Evolutionary conservation across 2,329 filamentous ascomycete genomes (phyloP), one percentile per base, ranked within the genome.

Genomic region (Phyllosticta ampelicida): DNA sequence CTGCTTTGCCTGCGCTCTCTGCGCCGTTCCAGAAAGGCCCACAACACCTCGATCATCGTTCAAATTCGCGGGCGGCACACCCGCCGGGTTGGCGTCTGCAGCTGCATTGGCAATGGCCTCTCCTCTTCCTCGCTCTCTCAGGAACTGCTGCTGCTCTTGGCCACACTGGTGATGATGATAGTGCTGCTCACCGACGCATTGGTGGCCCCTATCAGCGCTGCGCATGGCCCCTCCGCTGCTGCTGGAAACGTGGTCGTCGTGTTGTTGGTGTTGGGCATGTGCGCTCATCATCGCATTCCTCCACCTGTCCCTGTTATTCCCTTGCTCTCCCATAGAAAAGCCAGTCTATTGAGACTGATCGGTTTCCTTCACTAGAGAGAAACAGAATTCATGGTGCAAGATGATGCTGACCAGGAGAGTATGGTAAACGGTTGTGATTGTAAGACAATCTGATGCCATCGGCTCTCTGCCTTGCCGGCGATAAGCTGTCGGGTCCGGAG

Each of bases 21-120:
- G 23, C 8, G 4, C 23, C 23, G 23, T 8, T 4, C 16, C 49
- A 51, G 49, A 5, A 19, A 16, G 1, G 29, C 18, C 16, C 16
- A 10, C 44, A 18, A n/a, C 1, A 53, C 36, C 1, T 8, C 30
- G 19, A 29, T 50, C 6, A n/a, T 54, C 48, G 50, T 44, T 36
- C 56, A 26, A 21, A 21, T 50, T 19, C 4, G 55, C 55, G 13
- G 55, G 55, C 8, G 55, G 55, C 11, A 58, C 55, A 2, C 55
- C 52, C 44, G 55, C 55, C 2, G 55, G 55, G 4, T 53, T 58
- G 23, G 52, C 30, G 51, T 58, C 51, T 5, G 36, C 36, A 5
- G 36, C 36, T 1, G 36, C 36, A 44, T 44, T 44, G 13, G n/a
- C 36, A n/a, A 44, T 44, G 36, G 36, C 36, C 13, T 44, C 36